Conservation (phyloP, 1,284 basidiomycete species). For the Trichosporon coremiiforme region DNA sequence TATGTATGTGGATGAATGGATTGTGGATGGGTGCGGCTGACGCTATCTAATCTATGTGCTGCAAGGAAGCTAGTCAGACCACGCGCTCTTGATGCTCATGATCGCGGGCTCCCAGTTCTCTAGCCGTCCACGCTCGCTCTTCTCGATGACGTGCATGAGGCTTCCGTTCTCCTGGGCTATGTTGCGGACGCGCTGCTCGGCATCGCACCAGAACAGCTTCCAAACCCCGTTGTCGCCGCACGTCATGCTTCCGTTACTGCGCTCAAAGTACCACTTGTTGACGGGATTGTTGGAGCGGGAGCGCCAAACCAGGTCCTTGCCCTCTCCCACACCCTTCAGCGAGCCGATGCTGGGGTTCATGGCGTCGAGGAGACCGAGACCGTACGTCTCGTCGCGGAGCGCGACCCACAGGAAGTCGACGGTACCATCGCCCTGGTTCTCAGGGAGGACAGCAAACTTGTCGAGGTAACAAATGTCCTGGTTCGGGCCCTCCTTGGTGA, state of each 20-base stretch:
- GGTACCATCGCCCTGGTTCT: slow-evolving; percentile 94
- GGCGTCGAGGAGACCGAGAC: slow-evolving; percentile 88
- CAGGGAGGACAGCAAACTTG: slow-evolving; percentile 96
- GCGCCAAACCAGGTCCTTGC: slow-evolving; percentile 95
- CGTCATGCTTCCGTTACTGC: slow-evolving; percentile 80
- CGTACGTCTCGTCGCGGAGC: slow-evolving; percentile 96
- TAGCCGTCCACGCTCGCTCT: slow-evolving; percentile 78
- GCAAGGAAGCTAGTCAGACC: slow-evolving; percentile 57
- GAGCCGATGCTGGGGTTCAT: slow-evolving; percentile 91
- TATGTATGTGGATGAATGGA: slow-evolving; percentile 14
- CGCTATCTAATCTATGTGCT: neutral
- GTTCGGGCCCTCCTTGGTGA: slow-evolving; percentile 71
- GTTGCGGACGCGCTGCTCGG: slow-evolving; percentile 63
- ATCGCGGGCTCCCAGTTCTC: slow-evolving; percentile 73
- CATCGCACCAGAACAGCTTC: slow-evolving; percentile 99
- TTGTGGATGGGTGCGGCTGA: neutral
- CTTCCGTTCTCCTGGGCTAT: slow-evolving; percentile 46
- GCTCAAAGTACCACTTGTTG: slow-evolving; percentile 99
- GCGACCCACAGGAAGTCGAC: slow-evolving; percentile 99
- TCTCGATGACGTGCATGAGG: slow-evolving; percentile 71
- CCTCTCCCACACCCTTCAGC: slow-evolving; percentile 80
- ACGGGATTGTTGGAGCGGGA: slow-evolving; percentile 89
- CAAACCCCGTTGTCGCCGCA: slow-evolving; percentile 63
- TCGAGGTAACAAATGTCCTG: slow-evolving; percentile 83
- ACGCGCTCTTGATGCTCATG: slow-evolving; percentile 75